Base-by-base conservation (phyloP, 371 early-diverging fungal species). In the Smittium culicis region DNA sequence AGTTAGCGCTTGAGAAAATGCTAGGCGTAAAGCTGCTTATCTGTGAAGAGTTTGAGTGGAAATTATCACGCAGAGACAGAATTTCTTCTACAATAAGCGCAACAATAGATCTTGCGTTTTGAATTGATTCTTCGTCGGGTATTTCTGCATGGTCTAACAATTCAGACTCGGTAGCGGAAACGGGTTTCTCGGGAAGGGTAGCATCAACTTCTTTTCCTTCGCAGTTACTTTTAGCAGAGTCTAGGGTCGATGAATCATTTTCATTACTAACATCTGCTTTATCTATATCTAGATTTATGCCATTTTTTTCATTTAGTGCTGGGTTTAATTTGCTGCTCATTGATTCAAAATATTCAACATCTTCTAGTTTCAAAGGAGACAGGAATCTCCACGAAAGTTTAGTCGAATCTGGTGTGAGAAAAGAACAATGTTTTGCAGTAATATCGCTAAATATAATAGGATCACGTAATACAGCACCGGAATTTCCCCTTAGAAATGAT, bases 381-480 rank as follows among this genome's bases (percentile, higher is more conserved):
- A 27, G 25, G 5, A 27, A n/a, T 25, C 27, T 57, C 57, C 57
- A 57, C 25, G 57, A 57, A 57, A 57, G 57, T 25, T 57, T 57
- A 14, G 24, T n/a, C 16, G 14, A n/a, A 57, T 67, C 33, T 1
- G 61, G 54, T 1, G 64, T 72, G 29, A 86, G 75, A 34, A 93
- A 74, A 34, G 83, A 81, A 72, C 87, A 88, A 8, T 85, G 71
- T n/a, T 81, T 83, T 0, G 77, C 72, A 0, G 85, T 77, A 0
- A 90, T 88, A 1, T 86, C 71, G 24, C 84, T 79, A 74, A 92
- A 97, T 1, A 81, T 69, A 24, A 79, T 77, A 0, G 88, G 82
- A 56, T 89, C 81, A 29, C 97, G 88, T 63, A 90, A 71, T 0
- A 85, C 91, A 45, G 90, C 70, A 59, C 84, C 85, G 32, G 82